Evolutionary conservation across 495 filamentous ascomycete genomes (phyloP), one percentile per base, ranked within the genome.

Genomic region (Trichoderma erinaceum): DNA sequence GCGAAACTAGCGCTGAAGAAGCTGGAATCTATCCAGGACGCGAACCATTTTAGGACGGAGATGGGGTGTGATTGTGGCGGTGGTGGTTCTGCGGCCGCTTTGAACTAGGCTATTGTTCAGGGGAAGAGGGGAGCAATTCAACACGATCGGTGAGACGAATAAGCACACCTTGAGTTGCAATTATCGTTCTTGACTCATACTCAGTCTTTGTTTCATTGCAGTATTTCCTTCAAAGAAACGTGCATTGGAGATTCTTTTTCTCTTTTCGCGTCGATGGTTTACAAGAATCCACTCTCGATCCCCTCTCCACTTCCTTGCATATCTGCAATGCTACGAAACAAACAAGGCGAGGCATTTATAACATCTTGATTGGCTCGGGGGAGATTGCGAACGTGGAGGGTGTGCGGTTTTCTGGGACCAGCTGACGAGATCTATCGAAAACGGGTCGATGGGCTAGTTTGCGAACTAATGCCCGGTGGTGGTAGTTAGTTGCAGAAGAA

Each of bases 61-160:
- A 92, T 84, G 73, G 73, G 78, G 4, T 97, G 93, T 67, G 74
- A 83, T 63, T 97, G 93, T 48, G 23, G 43, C 43, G 48, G 48
- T 21, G 35, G 32, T 35, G 43, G 43, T 21, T 23, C 27, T 21
- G 65, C 35, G 29, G 29, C 64, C 23, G 41, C 18, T 21, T 10
- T 21, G 48, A 52, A 23, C 48, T 52, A 52, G 48, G 10, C 18
- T 11, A 52, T 11, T 23, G 10, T 52, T 52, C 21, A 52, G 48
- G 48, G 21, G 48, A 21, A 23, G 10, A 52, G 5, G 35, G 35
- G 35, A 38, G 35, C 35, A 7, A 38, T 38, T 38, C 15, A 50
- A 18, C 0, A 29, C 7, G 27, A 15, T 18, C 23, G 56, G 25
- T 32, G 27, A 16, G 0, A 61, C 56, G 56, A 61, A 25, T 7